Evolutionary conservation across 2,329 filamentous ascomycete species (phyloP).

Genomic region (Penicillium sp.): DNA sequence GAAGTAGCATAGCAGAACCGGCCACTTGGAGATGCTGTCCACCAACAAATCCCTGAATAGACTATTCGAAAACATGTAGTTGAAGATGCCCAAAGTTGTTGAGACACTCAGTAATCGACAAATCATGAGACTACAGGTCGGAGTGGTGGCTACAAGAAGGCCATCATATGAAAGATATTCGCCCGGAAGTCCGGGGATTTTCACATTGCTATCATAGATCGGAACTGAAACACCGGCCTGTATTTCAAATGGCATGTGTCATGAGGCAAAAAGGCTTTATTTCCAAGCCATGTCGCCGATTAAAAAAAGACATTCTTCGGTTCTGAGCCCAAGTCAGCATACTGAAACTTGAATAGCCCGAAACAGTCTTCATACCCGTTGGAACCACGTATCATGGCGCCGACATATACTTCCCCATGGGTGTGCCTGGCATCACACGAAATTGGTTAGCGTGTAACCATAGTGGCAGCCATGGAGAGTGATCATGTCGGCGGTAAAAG

Average conservation of each 20-base stretch:
- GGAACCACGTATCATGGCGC: constrained; percentile 27
- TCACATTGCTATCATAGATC: neutral
- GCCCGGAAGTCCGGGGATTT: too few species aligned
- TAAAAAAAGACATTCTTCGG: constrained; percentile 13
- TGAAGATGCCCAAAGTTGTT: too few species aligned
- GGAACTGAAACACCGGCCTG: neutral
- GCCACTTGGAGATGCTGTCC: too few species aligned
- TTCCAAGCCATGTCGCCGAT: constrained; percentile 1
- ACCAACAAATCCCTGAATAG: too few species aligned
- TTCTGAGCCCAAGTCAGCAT: constrained; percentile 24
- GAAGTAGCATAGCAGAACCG: too few species aligned
- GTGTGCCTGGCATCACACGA: constrained; percentile 1
- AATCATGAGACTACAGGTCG: too few species aligned
- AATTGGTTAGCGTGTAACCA: neutral
- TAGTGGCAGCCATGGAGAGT: constrained; percentile 8
- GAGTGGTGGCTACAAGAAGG: too few species aligned
- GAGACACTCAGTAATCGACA: too few species aligned
- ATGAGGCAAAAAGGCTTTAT: neutral
- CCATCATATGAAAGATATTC: too few species aligned
- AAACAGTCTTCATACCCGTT: constrained; percentile 23
- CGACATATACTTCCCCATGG: constrained; percentile 24
- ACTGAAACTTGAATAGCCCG: neutral
- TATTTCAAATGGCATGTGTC: neutral
- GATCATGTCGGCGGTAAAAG: constrained; percentile 27
- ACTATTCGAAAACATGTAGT: too few species aligned